A percentile compares a stretch with the other conserved stretches of the same genome.
Evolutionary conservation across 2,329 filamentous ascomycete genomes (phyloP).

Genomic region (Cladosporium sp.): DNA sequence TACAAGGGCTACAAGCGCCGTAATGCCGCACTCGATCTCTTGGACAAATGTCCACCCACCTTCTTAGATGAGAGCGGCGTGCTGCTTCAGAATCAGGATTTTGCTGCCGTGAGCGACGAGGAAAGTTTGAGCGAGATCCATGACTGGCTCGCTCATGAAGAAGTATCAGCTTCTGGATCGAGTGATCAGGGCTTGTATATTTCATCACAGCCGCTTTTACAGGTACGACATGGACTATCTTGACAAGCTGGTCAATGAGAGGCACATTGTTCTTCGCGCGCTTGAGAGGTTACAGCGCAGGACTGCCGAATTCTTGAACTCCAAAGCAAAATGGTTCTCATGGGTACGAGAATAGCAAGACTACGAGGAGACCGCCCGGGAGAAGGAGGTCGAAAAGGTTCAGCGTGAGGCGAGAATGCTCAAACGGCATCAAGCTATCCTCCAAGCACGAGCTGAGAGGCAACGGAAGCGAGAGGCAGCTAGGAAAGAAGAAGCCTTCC

Average conservation of each 20-base stretch:
- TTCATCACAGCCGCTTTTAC: conserved; percentile 43
- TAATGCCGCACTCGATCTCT: conserved; percentile 41
- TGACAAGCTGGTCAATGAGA: conserved; percentile 35
- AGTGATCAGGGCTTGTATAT: conserved; percentile 39
- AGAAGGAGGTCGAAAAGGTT: conserved; percentile 48
- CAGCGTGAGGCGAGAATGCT: conserved; percentile 48
- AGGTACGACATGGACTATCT: conserved; percentile 41
- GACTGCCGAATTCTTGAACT: conserved; percentile 42
- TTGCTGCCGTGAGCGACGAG: conserved; percentile 37
- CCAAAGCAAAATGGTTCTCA: conserved; percentile 46
- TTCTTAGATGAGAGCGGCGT: conserved; percentile 35
- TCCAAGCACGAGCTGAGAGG: conserved; percentile 38
- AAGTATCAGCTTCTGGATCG: conserved; percentile 36
- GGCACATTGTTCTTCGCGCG: conserved; percentile 35
- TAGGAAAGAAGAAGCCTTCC: conserved; percentile 41
- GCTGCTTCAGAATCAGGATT: conserved; percentile 39
- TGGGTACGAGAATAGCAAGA: conserved; percentile 45
- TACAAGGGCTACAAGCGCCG: conserved; percentile 49
- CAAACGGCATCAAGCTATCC: conserved; percentile 44
- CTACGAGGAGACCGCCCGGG: conserved; percentile 42
- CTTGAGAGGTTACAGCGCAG: conserved; percentile 43
- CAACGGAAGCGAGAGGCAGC: conserved; percentile 40
- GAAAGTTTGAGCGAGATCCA: conserved; percentile 37
- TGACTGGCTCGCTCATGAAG: conserved; percentile 39
- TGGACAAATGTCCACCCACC: conserved; percentile 32